phyloP scores from a whole-genome alignment of 148 eudicot species.

The Dianthus caryophyllus region DNA sequence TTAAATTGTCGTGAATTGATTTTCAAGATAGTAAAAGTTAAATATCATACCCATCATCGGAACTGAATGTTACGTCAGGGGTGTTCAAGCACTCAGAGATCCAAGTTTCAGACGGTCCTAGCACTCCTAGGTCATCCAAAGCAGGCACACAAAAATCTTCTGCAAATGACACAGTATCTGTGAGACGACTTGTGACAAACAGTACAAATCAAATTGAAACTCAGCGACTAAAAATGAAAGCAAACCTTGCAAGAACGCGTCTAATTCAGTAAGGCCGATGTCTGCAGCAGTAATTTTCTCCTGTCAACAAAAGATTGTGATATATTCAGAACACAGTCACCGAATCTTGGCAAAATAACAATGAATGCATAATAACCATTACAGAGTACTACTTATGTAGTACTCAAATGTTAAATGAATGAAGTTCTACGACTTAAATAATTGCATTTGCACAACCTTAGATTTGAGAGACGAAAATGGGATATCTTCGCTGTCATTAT shows the following conservation, averaged over 20 bases:
- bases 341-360: too few relatives aligned
- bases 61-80: constrained; percentile 56
- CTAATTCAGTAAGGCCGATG: constrained; percentile 55
- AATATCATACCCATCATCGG: constrained; percentile 62
- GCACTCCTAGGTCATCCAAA: constrained; percentile 50
- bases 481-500: constrained; percentile 42
- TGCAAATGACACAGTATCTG: constrained; percentile 20
- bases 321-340: neutral
- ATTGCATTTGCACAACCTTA: constrained; percentile 40
- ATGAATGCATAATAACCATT: too few relatives aligned
- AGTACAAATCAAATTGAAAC: neutral
- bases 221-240: neutral
- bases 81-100: constrained; percentile 75
- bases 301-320: constrained; percentile 30
- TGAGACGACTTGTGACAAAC: neutral
- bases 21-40: too few relatives aligned
- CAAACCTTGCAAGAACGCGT: constrained; percentile 63
- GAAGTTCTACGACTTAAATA: neutral
- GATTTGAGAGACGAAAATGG: constrained; percentile 55
- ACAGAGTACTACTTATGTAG: too few relatives aligned
- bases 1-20: too few relatives aligned
- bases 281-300: constrained; percentile 52
- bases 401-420: too few relatives aligned
- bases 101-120: constrained; percentile 77
- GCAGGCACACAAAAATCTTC: constrained; percentile 44